A percentile compares a stretch with the other conserved stretches of the same genome.
phyloP scores from a whole-genome alignment of 192 early-diverging fungal species.

The Coemansia guatemalensis region DNA sequence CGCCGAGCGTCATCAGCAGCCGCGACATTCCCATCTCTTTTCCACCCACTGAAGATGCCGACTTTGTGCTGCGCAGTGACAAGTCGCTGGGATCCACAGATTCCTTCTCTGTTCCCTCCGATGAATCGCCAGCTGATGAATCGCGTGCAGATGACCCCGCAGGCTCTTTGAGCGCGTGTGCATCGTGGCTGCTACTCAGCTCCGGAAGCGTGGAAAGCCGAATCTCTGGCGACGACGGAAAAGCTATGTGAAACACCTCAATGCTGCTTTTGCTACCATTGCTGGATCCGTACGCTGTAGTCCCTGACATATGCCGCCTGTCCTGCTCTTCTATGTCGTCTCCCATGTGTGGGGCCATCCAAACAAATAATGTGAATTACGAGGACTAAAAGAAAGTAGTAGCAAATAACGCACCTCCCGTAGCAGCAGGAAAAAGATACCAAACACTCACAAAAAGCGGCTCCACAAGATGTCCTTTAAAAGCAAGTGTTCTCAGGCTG shows the following conservation, averaged over 20 bases:
- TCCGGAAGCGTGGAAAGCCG: background rate
- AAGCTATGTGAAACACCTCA: background rate
- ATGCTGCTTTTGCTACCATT: constrained; percentile 15
- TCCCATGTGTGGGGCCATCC: background rate
- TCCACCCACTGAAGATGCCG: background rate
- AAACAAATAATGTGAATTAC: background rate
- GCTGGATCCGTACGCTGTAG: constrained; percentile 1
- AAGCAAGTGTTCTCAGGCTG: background rate
- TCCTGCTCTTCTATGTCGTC: background rate
- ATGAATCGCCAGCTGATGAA: background rate
- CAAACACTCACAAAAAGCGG: background rate
- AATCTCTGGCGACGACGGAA: background rate
- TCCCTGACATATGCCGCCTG: constrained; percentile 14
- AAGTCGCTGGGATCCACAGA: constrained; percentile 7
- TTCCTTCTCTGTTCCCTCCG: constrained; percentile 3
- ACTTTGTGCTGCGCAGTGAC: constrained; percentile 23
- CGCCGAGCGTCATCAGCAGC: constrained; percentile 32
- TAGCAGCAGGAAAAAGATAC: background rate
- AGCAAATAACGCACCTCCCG: background rate
- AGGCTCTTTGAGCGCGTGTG: background rate
- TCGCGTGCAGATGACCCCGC: background rate
- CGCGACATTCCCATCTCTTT: constrained; percentile 29
- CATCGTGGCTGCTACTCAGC: constrained; percentile 1
- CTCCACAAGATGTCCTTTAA: background rate
- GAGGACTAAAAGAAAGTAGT: background rate